Percentiles rank a stretch among this genome's conserved stretches.
Conservation (phyloP, 2,329 filamentous ascomycete genomes). For the Xylaria sp. region DNA sequence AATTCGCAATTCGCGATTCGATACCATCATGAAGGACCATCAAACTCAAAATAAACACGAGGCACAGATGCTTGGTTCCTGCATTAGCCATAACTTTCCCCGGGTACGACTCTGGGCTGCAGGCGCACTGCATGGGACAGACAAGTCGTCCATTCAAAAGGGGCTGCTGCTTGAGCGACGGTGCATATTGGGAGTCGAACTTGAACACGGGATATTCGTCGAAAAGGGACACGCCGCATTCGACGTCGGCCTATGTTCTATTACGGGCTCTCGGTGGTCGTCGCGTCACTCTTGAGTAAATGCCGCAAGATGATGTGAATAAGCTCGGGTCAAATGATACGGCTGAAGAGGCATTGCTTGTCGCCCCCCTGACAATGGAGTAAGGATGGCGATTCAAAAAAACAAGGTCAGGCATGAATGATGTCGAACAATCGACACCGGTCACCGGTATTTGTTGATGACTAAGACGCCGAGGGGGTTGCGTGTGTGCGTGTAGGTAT, state of each 20-base stretch:
- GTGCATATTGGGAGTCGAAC: neutral
- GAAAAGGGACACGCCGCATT: neutral
- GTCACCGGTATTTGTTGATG: neutral
- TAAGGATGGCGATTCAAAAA: no score
- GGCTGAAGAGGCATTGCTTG: neutral
- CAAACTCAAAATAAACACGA: conserved; percentile 5
- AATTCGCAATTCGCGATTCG: neutral
- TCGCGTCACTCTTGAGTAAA: neutral
- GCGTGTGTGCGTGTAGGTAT: neutral
- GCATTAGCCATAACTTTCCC: neutral
- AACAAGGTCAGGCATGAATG: no score
- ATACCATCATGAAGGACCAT: neutral
- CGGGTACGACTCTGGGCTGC: neutral
- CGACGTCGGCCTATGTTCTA: no score
- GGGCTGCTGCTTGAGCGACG: neutral
- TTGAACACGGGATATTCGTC: neutral
- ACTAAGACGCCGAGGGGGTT: neutral
- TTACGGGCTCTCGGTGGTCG: neutral
- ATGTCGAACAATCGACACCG: no score
- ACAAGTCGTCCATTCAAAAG: neutral
- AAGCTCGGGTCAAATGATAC: neutral
- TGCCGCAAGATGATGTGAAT: neutral
- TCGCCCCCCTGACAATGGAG: neutral
- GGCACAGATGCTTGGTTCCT: conserved; percentile 5
- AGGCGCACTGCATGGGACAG: neutral